Evolutionary conservation across 108 stramenopile species (phyloP), one percentile per base, ranked within the genome.

Genomic region (Cyclotella distinguenda): DNA sequence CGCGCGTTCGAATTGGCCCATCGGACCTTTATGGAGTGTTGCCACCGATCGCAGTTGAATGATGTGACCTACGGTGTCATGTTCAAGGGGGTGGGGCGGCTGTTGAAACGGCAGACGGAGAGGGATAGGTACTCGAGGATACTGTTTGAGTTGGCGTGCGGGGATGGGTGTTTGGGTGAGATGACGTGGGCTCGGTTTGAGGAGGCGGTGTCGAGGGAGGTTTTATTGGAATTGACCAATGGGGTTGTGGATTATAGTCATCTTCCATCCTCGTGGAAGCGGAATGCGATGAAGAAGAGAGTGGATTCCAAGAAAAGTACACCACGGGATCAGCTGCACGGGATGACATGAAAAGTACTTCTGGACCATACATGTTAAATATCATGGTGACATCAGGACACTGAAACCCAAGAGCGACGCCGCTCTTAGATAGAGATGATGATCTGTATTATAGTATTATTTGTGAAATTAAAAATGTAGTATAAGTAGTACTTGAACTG

Each of bases 1-100:
- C 74, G 77, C 6, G 83, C 90, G 0, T 89, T 89, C 65, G 70
- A 86, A 28, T 60, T 85, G 36, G 87, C 90, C 1, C 70, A 84
- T 32, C 45, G 53, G 31, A 86, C 86, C 31, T 84, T 84, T 55
- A 79, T 85, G 68, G 70, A 86, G 54, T 53, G 82, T 18, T 77
- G 77, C 42, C 31, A 28, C 34, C 50, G 46, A 21, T 77, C 23
- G 42, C 56, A 50, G 6, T 85, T 88, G 10, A 93, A 89, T 66
- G 85, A 89, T 64, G 85, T 93, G 0, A 89, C 88, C 9, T 93
- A 93, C 46, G 91, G 88, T 33, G 70, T 85, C 44, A 86, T 93
- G 83, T 66, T 93, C 43, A 89, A 88, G 51, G 85, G 83, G 21
- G 81, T 81, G 25, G 76, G 79, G 15, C 64, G 77, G 5, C 68